These are phyloP conservation scores for Choiromyces venosus DNA, from an alignment of 495 filamentous ascomycete species.

Conservation along the genomic window DNA sequence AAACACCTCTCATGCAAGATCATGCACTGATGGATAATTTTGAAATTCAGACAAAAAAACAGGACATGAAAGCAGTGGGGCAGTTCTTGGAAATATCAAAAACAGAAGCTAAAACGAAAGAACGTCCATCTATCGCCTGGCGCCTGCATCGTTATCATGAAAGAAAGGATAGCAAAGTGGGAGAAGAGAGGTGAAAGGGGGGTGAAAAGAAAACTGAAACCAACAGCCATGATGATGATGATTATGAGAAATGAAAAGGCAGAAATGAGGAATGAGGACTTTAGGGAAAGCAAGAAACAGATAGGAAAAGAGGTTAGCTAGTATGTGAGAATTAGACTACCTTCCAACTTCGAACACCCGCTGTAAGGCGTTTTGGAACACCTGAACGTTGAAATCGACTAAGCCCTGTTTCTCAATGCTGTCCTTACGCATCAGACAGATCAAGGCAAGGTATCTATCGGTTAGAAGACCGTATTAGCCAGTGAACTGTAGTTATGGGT, in stretches of 20 bases:
- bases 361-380: conserved; percentile 56
- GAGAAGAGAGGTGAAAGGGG: neutral
- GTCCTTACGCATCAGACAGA: conserved; percentile 42
- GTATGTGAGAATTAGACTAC: neutral
- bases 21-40: neutral
- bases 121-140: neutral
- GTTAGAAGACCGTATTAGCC: conserved; percentile 6
- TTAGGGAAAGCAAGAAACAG: neutral
- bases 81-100: neutral
- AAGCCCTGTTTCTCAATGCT: conserved; percentile 52
- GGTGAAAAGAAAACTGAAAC: neutral
- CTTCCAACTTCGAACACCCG: conserved; percentile 51
- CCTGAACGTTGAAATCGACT: conserved; percentile 59
- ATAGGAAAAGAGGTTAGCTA: neutral
- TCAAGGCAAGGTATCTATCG: conserved; percentile 39
- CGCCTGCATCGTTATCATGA: neutral
- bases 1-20: neutral
- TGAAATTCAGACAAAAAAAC: neutral
- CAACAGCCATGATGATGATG: neutral
- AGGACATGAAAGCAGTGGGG: neutral
- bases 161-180: neutral
- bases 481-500: neutral
- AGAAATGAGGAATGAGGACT: neutral
- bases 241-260: neutral
- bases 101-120: neutral